phyloP scores from a whole-genome alignment of 176 grass and related monocot species.

The Miscanthus lutarioriparius region DNA sequence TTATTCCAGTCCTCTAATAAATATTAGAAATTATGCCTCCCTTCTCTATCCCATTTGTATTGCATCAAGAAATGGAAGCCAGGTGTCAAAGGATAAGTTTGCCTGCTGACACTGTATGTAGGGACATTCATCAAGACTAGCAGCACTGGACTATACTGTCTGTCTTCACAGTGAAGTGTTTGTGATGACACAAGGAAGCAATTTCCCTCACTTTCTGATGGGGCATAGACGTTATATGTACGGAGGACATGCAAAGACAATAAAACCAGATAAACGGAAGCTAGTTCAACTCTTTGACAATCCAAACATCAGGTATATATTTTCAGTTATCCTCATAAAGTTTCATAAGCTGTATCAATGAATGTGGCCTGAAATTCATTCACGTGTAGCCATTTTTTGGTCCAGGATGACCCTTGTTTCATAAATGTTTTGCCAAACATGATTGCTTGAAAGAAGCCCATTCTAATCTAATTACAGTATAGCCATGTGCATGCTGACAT shows the following conservation, averaged over 20 bases:
- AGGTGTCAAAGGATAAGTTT: background rate
- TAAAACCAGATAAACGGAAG: constrained; percentile 82
- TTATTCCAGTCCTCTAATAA: background rate
- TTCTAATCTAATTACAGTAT: background rate
- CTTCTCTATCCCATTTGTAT: background rate
- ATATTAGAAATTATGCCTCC: background rate
- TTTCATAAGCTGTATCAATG: background rate
- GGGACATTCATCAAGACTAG: constrained; percentile 84
- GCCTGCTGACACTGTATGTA: constrained; percentile 22
- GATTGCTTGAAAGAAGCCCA: background rate
- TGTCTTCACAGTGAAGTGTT: constrained; percentile 73
- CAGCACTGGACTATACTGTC: constrained; percentile 78
- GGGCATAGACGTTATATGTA: constrained; percentile 77
- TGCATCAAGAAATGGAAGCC: background rate
- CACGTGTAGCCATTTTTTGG: background rate
- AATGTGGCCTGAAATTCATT: background rate
- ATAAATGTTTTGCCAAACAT: background rate
- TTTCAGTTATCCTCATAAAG: background rate
- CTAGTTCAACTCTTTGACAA: constrained; percentile 76
- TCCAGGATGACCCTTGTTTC: background rate
- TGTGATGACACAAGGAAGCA: constrained; percentile 89
- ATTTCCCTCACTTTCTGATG: constrained; percentile 92
- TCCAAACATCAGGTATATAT: constrained; percentile 60
- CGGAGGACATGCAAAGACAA: constrained; percentile 73
- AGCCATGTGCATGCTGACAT: background rate